Base-by-base conservation (phyloP, 2,329 filamentous ascomycete species). In the Paracoccidioides lutzii region DNA sequence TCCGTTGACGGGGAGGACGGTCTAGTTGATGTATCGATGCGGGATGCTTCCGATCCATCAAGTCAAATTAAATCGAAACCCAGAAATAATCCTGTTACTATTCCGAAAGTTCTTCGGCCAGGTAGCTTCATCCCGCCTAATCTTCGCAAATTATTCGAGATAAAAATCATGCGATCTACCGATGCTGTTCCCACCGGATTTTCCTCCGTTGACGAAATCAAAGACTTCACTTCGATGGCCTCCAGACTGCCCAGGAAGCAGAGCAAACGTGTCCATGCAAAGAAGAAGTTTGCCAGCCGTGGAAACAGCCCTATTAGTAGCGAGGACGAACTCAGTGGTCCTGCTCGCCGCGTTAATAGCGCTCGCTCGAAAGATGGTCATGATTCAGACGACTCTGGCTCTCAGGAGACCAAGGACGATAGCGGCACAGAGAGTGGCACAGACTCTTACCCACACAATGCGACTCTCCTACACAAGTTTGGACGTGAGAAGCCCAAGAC, bases 1-100 rank as follows among this genome's bases (percentile, higher is more conserved):
- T 95, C 90, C 3, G 80, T 95, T 1, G 85, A 90, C 67, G 87
- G 89, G 8, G 91, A 96, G 68, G 90, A 96, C 59, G 88, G 88
- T 59, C 82, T 96, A 64, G 87, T 97, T 5, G 88, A 96, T 66
- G 84, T 98, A 14, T 87, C 87, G 0, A 90, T 96, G 84, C 83
- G 82, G 54, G 85, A 89, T 62, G 73, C 75, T 2, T 66, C 66
- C 14, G 74, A 78, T 56, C 60, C 62, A 30, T 67, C 68, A 44
- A 66, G 65, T 15, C 55, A 60, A 9, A 57, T 58, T 8, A 64
- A 66, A 56, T 59, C 55, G 37, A 59, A 58, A 30, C 50, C 56
- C 55, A 61, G 65, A 61, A 48, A 57, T 46, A 43, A 59, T 7
- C 61, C 63, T 46, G 59, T 61, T 10, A 56, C 59, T 4, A n/a